Evolutionary conservation across 179 eudicot genomes (phyloP).

Genomic region (Patellifolia procumbens): DNA sequence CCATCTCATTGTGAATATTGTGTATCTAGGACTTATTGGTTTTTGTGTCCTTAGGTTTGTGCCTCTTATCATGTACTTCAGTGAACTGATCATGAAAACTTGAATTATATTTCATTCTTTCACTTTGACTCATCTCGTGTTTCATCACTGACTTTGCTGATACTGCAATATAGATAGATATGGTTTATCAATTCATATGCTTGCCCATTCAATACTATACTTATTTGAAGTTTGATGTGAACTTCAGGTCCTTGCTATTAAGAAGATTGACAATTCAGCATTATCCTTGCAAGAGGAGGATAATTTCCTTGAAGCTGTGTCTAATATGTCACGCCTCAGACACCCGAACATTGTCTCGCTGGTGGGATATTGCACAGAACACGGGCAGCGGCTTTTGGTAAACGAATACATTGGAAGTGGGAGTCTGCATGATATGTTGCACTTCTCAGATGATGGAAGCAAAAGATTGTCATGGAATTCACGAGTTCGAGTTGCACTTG

Average conservation of each 20-base stretch:
- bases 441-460: slow-evolving; percentile 84
- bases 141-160: neutral
- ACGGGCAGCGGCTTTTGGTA: slow-evolving; percentile 90
- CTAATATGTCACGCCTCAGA: slow-evolving; percentile 94
- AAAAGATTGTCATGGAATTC: slow-evolving; percentile 86
- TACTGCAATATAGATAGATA: neutral
- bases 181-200: slow-evolving; percentile 3
- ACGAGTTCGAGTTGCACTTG: slow-evolving; percentile 91
- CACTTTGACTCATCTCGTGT: neutral
- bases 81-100: too few species aligned
- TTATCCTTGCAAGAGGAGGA: slow-evolving; percentile 94
- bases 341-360: slow-evolving; percentile 81
- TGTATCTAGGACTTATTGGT: too few species aligned
- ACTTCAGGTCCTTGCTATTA: slow-evolving; percentile 69
- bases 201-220: neutral
- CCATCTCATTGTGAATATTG: too few species aligned
- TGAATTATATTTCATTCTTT: neutral
- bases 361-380: slow-evolving; percentile 88
- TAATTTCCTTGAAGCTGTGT: slow-evolving; percentile 91
- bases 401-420: slow-evolving; percentile 77
- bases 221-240: neutral
- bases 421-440: slow-evolving; percentile 89
- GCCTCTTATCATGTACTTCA: too few species aligned
- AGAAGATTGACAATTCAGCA: slow-evolving; percentile 95
- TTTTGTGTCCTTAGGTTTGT: too few species aligned